Evolutionary conservation across 495 filamentous ascomycete genomes (phyloP), one percentile per base, ranked within the genome.

Genomic region (Aspergillus ostianus): DNA sequence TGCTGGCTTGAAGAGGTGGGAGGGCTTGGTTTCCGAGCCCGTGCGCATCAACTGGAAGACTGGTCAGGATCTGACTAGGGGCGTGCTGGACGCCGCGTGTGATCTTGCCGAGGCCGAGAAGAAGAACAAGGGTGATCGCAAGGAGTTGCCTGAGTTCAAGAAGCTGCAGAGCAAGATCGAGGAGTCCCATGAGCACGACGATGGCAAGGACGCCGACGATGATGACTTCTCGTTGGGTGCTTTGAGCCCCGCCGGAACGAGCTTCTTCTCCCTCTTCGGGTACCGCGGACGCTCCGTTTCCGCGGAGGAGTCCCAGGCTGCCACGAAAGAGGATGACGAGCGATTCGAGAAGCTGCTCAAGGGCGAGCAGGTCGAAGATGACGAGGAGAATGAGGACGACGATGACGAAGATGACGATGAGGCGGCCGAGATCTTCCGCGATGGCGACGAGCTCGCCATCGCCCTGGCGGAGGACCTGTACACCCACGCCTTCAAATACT

Each of bases 191-290:
- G 56, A 68, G 36, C 1, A 41, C 36, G 36, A 41, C 10, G 36
- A 41, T 6, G 36, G 36, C 55, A 69, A 76, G 67, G 71, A 67
- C 36, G 77, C 80, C 3, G 71, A 81, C 30, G 82, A 84, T 56
- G 80, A 84, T 56, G 78, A 77, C 62, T 73, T 77, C 52, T 74
- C 81, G 67, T 80, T 91, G 57, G 83, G 84, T 41, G 66, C 71
- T 10, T 81, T 73, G 48, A 80, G 82, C 32, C 80, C 86, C 46
- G 81, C 82, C 17, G 83, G 82, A 1, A 67, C 81, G 15, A 91
- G 86, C 76, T 96, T 98, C 79, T 98, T 97, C 71, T 82, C 85
- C 45, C 92, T 85, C 84, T 97, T 98, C 69, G 89, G 86, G 46
- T 97, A 83, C 78, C 80, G 84, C 36, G 85, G 89, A 23, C 72